Evolutionary conservation across 768 basidiomycete genomes (phyloP).

Genomic region (Sporobolomyces phaffii): DNA sequence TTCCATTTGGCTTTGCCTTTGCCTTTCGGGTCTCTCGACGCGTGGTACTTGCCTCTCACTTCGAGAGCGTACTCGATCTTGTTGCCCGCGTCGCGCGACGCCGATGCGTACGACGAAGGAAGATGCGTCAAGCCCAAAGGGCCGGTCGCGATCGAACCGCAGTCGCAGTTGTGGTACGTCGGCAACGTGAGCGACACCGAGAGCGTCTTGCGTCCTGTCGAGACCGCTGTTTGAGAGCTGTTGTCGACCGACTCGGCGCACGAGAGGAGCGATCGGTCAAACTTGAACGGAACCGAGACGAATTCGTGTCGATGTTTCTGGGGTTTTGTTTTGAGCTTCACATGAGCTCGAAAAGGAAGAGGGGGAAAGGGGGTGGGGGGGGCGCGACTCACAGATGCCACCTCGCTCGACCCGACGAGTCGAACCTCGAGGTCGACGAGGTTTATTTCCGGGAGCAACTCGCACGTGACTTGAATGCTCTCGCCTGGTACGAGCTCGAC

Average conservation of each 20-base stretch:
- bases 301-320: constrained; percentile 4
- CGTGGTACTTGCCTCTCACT: background rate
- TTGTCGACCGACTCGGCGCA: too few species aligned
- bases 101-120: background rate
- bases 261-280: background rate
- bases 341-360: background rate
- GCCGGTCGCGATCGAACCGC: too few species aligned
- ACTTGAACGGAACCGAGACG: background rate
- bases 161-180: too few species aligned
- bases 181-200: background rate
- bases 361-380: background rate
- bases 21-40: background rate
- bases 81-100: background rate
- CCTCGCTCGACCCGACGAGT: background rate
- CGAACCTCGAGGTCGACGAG: background rate
- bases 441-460: too few species aligned
- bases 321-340: background rate
- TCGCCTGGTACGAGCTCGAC: too few species aligned
- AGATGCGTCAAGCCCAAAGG: too few species aligned
- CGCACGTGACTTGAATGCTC: too few species aligned
- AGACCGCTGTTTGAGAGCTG: background rate
- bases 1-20: constrained; percentile 9
- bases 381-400: background rate
- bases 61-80: background rate
- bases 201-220: background rate